phyloP scores from a whole-genome alignment of 2,329 filamentous ascomycete genomes.

The Chaetomiaceae sp. region DNA sequence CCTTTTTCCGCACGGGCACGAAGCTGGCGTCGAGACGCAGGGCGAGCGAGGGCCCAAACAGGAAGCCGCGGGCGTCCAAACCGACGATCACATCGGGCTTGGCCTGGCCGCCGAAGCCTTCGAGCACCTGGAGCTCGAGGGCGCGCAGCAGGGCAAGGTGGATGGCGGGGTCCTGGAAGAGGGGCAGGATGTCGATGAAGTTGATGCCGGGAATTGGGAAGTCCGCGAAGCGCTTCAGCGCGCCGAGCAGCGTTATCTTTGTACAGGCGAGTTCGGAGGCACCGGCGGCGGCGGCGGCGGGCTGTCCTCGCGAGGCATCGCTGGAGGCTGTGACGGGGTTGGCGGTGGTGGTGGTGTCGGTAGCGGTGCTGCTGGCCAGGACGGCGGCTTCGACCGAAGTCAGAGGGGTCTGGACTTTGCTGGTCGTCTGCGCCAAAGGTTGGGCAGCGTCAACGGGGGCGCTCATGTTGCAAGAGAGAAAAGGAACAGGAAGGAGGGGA shows the following conservation, averaged over 20 bases:
- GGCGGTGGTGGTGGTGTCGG: conserved; percentile 18
- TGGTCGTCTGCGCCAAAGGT: conserved; percentile 21
- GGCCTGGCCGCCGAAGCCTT: conserved; percentile 39
- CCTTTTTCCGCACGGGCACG: conserved; percentile 88
- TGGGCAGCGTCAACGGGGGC: conserved; percentile 25
- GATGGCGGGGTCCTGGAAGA: conserved; percentile 72
- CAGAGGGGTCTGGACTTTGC: conserved; percentile 26
- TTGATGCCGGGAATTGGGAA: conserved; percentile 89
- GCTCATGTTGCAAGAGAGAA: conserved; percentile 32
- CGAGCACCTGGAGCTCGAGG: conserved; percentile 73
- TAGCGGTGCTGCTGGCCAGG: conserved; percentile 12
- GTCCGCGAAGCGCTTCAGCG: conserved; percentile 81
- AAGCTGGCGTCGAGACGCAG: conserved; percentile 77
- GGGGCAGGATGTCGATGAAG: conserved; percentile 96
- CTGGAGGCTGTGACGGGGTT: conserved; percentile 29
- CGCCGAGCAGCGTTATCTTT: conserved; percentile 63
- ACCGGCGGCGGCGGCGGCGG: conserved; percentile 55
- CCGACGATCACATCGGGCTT: conserved; percentile 88
- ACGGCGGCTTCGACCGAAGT: conserved; percentile 30
- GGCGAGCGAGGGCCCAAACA: conserved; percentile 88
- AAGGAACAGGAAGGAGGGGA: conserved; percentile 26
- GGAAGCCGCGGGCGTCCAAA: conserved; percentile 87
- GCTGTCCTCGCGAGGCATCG: conserved; percentile 59
- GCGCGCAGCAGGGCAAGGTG: conserved; percentile 75
- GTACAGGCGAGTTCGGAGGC: conserved; percentile 60